Percentiles rank a stretch among this genome's conserved stretches.
Evolutionary conservation across 2,329 filamentous ascomycete species (phyloP).

Genomic region (Epichloe aotearoae): DNA sequence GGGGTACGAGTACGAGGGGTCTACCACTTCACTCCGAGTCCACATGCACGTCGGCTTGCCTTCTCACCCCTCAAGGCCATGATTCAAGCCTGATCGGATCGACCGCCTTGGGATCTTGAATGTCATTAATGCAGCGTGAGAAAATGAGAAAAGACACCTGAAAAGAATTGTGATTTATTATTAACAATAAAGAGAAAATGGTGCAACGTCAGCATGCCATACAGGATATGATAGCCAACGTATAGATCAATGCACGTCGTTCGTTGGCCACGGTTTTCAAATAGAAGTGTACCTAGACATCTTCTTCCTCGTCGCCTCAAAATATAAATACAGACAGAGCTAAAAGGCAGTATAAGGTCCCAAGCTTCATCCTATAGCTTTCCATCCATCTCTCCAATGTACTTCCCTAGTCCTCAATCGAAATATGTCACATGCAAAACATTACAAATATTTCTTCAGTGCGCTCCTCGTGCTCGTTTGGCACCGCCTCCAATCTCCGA

Average conservation of each 20-base stretch:
- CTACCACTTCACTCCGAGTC: not conserved
- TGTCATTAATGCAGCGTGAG: too few species aligned
- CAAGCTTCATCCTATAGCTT: not conserved
- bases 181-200: not conserved
- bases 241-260: too few species aligned
- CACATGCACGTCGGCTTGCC: not conserved
- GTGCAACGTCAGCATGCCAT: not conserved
- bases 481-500: slow-evolving; percentile 27
- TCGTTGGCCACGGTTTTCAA: too few species aligned
- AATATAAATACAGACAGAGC: slow-evolving; percentile 3
- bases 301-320: not conserved
- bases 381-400: not conserved
- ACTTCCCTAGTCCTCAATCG: not conserved
- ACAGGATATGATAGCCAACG: too few species aligned
- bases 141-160: not conserved
- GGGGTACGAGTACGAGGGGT: too few species aligned
- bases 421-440: not conserved
- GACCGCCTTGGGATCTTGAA: too few species aligned
- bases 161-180: not conserved
- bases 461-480: slow-evolving; percentile 28
- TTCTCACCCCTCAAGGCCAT: too few species aligned
- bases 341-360: not conserved
- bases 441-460: slow-evolving; percentile 12
- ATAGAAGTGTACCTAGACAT: too few species aligned
- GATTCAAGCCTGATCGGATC: too few species aligned